Evolutionary conservation across 2,329 filamentous ascomycete species (phyloP).

Genomic region (Penicillium sp.): DNA sequence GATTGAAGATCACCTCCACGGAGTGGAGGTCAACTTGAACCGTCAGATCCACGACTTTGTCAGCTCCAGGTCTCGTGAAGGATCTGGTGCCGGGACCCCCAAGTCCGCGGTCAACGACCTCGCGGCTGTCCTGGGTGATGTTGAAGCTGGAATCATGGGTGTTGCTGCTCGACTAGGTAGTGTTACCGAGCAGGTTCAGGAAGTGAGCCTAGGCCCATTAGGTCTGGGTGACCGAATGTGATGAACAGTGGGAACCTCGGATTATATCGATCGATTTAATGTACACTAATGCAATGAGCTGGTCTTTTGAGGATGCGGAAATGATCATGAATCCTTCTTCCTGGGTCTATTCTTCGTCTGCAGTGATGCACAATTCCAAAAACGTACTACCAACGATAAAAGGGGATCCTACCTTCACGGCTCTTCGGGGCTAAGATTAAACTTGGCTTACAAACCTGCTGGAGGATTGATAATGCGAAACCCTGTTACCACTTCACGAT

Average conservation of each 20-base stretch:
- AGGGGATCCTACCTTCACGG: not conserved
- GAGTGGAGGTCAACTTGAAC: constrained; percentile 60
- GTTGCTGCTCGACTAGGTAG: constrained; percentile 62
- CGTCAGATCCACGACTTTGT: constrained; percentile 60
- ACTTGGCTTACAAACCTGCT: not conserved
- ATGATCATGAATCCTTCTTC: not conserved
- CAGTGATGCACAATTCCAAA: not conserved
- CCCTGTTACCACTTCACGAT: not conserved
- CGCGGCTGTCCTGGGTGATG: constrained; percentile 61
- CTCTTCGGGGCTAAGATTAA: not conserved
- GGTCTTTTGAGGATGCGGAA: constrained; percentile 8
- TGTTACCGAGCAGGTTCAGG: constrained; percentile 61
- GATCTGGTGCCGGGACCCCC: constrained; percentile 44
- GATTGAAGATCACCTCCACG: constrained; percentile 65
- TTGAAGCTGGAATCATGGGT: constrained; percentile 64
- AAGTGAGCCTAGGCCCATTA: constrained; percentile 50
- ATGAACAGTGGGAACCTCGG: constrained; percentile 8
- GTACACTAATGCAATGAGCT: constrained; percentile 25
- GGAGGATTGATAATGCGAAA: not conserved
- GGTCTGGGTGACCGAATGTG: constrained; percentile 27
- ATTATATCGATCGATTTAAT: constrained; percentile 11
- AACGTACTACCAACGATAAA: not conserved
- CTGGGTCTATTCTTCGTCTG: not conserved
- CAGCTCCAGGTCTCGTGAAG: constrained; percentile 41
- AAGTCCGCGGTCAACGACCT: constrained; percentile 47